Percentiles rank a stretch among this genome's conserved stretches.
These are phyloP conservation scores for Dipteronia dyeriana DNA, from an alignment of 345 rosid species.

Conservation along the genomic window DNA sequence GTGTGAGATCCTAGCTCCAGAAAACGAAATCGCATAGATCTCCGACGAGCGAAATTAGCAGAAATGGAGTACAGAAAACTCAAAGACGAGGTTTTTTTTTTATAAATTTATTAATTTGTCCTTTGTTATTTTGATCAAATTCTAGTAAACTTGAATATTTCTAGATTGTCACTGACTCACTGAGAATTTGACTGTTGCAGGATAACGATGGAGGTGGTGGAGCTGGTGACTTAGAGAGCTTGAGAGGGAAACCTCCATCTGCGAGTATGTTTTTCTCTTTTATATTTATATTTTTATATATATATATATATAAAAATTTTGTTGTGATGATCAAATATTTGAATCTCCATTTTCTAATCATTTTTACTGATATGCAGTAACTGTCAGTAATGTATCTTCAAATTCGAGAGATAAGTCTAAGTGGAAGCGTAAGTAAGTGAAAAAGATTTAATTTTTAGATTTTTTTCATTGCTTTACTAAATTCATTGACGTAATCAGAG, in stretches of 20 bases:
- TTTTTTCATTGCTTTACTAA: not conserved
- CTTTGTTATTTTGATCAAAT: too few relatives aligned
- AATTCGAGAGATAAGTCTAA: slow-evolving; percentile 45
- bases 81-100: slow-evolving; percentile 61
- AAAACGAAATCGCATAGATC: slow-evolving; percentile 32
- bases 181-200: slow-evolving; percentile 25
- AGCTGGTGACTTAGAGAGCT: slow-evolving; percentile 42
- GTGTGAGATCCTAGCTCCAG: not conserved
- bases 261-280: slow-evolving; percentile 22
- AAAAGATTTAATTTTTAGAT: slow-evolving; percentile 3
- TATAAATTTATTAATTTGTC: not conserved
- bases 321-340: not conserved
- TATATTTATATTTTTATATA: too few relatives aligned
- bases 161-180: not conserved
- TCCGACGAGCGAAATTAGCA: slow-evolving; percentile 16
- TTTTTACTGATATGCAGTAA: slow-evolving; percentile 35
- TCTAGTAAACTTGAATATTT: not conserved
- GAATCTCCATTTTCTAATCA: slow-evolving; percentile 10
- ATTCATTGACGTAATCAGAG: not conserved
- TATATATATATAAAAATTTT: not conserved
- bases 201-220: slow-evolving; percentile 38
- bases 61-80: slow-evolving; percentile 79
- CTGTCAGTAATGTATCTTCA: slow-evolving; percentile 35
- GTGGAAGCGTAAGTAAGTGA: slow-evolving; percentile 82
- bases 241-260: slow-evolving; percentile 35